Evolutionary conservation across 805 yeast species (phyloP).

Genomic region (Saccharomycopsis malanga): DNA sequence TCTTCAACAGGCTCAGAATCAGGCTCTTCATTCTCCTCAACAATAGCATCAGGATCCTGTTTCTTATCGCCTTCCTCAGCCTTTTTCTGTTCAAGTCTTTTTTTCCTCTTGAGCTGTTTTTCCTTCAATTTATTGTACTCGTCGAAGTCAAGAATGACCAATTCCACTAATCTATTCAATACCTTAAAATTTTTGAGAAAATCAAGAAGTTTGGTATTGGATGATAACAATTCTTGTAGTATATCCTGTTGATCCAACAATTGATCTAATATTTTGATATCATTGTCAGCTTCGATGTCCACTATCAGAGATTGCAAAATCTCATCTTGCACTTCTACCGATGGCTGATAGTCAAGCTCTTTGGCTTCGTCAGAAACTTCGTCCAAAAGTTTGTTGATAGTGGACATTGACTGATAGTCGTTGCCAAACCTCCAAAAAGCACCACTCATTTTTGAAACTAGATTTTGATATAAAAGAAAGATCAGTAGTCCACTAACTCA

Average conservation of each 20-base stretch:
- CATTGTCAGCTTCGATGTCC: conserved; percentile 22
- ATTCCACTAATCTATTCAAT: conserved; percentile 54
- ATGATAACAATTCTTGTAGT: conserved; percentile 62
- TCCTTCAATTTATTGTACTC: conserved; percentile 25
- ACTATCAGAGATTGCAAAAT: conserved; percentile 30
- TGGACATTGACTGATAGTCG: conserved; percentile 48
- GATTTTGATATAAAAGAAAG: too few species aligned
- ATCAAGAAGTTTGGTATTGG: conserved; percentile 70
- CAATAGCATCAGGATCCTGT: not conserved
- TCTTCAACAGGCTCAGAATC: not conserved
- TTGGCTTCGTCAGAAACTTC: conserved; percentile 25
- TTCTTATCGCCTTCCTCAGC: not conserved
- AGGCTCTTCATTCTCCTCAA: not conserved
- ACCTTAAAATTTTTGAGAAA: conserved; percentile 74
- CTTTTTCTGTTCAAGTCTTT: not conserved
- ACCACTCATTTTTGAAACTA: conserved; percentile 29
- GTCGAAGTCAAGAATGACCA: conserved; percentile 43
- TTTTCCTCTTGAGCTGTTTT: conserved; percentile 21
- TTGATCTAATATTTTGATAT: conserved; percentile 38
- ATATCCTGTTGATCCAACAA: conserved; percentile 70
- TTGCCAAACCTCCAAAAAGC: conserved; percentile 58
- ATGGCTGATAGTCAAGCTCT: conserved; percentile 30
- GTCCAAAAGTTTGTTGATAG: conserved; percentile 42
- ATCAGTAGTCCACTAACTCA: too few species aligned
- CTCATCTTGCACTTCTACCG: conserved; percentile 34